Evolutionary conservation across 177 flowering plant species (phyloP), one percentile per base, ranked within the genome.

Genomic region (Telopea speciosissima): DNA sequence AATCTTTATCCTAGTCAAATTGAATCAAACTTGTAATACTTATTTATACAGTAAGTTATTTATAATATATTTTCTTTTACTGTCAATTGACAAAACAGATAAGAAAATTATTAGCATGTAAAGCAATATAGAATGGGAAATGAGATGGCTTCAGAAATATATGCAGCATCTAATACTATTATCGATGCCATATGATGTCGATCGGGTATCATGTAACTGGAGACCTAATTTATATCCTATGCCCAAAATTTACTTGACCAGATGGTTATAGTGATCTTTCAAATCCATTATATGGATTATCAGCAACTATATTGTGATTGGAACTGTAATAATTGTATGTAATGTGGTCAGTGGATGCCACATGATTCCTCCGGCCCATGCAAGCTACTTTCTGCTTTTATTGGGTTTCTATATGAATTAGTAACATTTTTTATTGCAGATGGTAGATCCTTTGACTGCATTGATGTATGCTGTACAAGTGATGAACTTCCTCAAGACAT

Each of bases 381-480:
- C 19, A 54, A 17, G 19, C 24, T 44, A 22, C 44, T 44, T 42
- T 67, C 22, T 44, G 11, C n/a, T 16, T 21, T 54, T 54, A 16
- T 0, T 54, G n/a, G n/a, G 16, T 21, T 54, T 54, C 59, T 54
- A 5, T n/a, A 16, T 21, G 19, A 16, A 54, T 54, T 54, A 54
- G 19, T 40, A 52, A 24, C 22, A 60, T 31, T 16, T 77, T 66
- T 26, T 40, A 25, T 76, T 85, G 85, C 86, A 94, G 97, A 92
- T 94, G 97, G 85, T 85, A 19, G 99, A 94, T 83, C 99, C 99
- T 63, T 83, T 94, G 79, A 90, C 94, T 42, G 97, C 99, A 61
- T 66, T 94, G 81, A 92, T 90, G 97, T 89, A 90, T 77, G 96
- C 97, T 1, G 97, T 94, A 59, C 93, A 94, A 87, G 97, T 94